Percentiles rank a stretch among this genome's conserved stretches.
Conservation (phyloP, 2,329 filamentous ascomycete genomes). For the Trichoderma endophyticum region DNA sequence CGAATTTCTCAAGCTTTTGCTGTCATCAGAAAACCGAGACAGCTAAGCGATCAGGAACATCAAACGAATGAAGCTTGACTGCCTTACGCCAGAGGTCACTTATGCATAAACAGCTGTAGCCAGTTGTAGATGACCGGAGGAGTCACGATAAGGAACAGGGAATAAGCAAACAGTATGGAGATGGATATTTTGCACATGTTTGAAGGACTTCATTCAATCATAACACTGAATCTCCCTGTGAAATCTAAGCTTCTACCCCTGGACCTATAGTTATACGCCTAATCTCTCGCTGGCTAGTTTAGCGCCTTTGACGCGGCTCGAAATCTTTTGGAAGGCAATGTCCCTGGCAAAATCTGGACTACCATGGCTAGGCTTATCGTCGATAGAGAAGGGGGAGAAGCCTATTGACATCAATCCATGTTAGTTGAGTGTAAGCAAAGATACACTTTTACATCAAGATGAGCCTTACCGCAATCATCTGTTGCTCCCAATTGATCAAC, state of each 20-base stretch:
- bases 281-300: constrained; percentile 15
- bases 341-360: constrained; percentile 19
- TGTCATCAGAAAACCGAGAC: background rate
- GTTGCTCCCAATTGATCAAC: constrained; percentile 19
- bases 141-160: no score
- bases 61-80: background rate
- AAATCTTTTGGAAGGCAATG: constrained; percentile 19
- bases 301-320: constrained; percentile 12
- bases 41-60: background rate
- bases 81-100: background rate
- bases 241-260: no score
- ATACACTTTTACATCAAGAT: no score
- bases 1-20: background rate
- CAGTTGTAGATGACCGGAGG: no score
- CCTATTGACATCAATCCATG: background rate
- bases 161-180: no score
- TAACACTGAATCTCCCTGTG: no score
- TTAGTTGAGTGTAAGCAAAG: background rate
- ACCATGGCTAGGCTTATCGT: constrained; percentile 19
- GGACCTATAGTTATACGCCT: background rate
- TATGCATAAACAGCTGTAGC: no score
- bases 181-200: no score
- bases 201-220: background rate
- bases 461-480: constrained; percentile 20
- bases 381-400: constrained; percentile 21